Base-by-base conservation (phyloP, 2,329 filamentous ascomycete species). In the Stenocarpella maydis region DNA sequence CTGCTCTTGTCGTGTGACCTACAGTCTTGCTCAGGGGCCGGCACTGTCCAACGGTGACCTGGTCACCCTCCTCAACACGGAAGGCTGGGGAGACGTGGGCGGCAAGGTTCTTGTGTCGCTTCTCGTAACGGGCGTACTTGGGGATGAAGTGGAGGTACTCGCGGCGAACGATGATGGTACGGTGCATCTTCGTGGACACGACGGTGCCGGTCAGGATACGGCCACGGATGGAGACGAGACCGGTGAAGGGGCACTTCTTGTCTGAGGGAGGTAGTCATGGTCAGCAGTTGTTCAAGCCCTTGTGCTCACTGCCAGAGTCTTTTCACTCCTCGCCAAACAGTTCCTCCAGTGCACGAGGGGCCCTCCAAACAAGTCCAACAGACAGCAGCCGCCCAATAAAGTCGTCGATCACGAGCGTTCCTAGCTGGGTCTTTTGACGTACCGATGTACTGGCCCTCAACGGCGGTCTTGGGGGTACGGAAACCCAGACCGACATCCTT, bases 221-320 rank as follows among this genome's bases (percentile, higher is more conserved):
- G 86, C 96, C 96, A 88, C 96, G 96, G 89, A 99, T 99, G 77
- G 96, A 98, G 84, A 99, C 95, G 84, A 95, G 89, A 84, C 97
- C 97, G 79, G 94, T 97, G 92, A 99, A 99, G 78, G 96, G 96
- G 92, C 96, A 99, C 91, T 99, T 99, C 94, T 99, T 99, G 92
- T 99, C 96, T 97, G 82, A 80, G 75, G 8, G n/a, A 52, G 26
- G 72, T 28, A 69, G 19, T 58, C 19, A 28, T 21, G 21, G 65
- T 73, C 66, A 69, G 72, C 73, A 71, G 71, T 72, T 65, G 52
- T 68, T 65, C 65, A 41, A 55, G 12, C 6, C 7, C 31, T 21
- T 14, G 28, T 21, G 24, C 39, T 34, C 47, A 19, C 17, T 65
- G 28, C 37, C 45, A 55, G 31, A 9, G 50, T 60, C 26, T 7